Percentiles rank a stretch among this genome's conserved stretches.
Evolutionary conservation across 495 filamentous ascomycete genomes (phyloP).

Genomic region (Pyrenula aspistea): DNA sequence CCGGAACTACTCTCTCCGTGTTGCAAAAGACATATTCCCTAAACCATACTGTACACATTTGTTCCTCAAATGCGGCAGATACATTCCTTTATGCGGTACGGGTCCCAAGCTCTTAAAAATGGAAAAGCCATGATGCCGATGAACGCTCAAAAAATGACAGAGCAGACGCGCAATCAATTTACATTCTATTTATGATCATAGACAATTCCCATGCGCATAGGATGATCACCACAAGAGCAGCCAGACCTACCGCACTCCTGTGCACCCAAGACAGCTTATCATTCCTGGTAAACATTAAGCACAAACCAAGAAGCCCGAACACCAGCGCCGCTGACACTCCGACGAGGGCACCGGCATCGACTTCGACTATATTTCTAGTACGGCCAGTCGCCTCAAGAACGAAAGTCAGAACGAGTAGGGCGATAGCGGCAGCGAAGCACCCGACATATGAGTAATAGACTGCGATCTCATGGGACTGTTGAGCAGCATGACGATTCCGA

Average conservation of each 20-base stretch:
- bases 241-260: conserved; percentile 25
- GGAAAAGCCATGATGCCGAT: too few species aligned
- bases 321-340: conserved; percentile 43
- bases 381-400: conserved; percentile 41
- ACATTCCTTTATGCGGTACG: too few species aligned
- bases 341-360: conserved; percentile 47
- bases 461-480: conserved; percentile 30
- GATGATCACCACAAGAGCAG: conserved; percentile 33
- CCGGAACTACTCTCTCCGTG: too few species aligned
- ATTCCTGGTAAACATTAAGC: conserved; percentile 31
- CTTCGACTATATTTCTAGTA: conserved; percentile 38
- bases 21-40: too few species aligned
- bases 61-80: too few species aligned
- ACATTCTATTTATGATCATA: not conserved
- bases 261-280: conserved; percentile 27
- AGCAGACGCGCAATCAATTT: too few species aligned
- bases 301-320: conserved; percentile 40
- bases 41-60: too few species aligned
- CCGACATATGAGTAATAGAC: conserved; percentile 30
- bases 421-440: conserved; percentile 30
- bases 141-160: too few species aligned
- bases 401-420: conserved; percentile 41
- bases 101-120: too few species aligned
- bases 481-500: conserved; percentile 30
- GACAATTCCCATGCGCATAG: conserved; percentile 3